These are phyloP conservation scores for Zancudomyces culisetae DNA, from an alignment of 371 early-diverging fungal genomes.

Conservation along the genomic window DNA sequence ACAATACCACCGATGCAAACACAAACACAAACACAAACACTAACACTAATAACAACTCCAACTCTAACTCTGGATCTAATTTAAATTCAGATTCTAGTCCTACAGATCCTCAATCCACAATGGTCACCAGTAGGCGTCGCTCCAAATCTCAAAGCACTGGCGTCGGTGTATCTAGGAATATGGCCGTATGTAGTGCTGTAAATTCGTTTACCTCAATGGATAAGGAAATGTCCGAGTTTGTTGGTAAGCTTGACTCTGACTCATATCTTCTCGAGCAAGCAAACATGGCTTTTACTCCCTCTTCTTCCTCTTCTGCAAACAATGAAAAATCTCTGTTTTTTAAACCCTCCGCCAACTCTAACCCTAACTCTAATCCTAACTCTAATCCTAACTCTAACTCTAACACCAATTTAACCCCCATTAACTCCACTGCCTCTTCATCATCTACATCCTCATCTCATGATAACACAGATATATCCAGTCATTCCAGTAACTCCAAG, in stretches of 20 bases:
- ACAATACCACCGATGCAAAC: too few relatives aligned
- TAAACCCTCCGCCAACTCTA: background rate
- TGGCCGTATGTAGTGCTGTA: slow-evolving; percentile 20
- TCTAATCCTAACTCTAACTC: background rate
- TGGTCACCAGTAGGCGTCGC: slow-evolving; percentile 6
- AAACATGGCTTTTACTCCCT: too few relatives aligned
- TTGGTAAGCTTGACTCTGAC: slow-evolving; percentile 9
- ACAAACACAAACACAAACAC: background rate
- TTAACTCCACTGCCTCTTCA: background rate
- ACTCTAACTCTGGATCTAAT: background rate
- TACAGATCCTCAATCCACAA: background rate
- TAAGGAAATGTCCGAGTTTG: slow-evolving; percentile 22
- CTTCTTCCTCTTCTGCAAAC: too few relatives aligned
- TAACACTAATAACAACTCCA: background rate
- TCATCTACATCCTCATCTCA: background rate
- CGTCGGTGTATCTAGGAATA: slow-evolving; percentile 22
- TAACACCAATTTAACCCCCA: background rate
- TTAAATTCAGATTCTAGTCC: background rate
- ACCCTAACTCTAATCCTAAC: background rate
- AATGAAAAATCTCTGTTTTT: too few relatives aligned
- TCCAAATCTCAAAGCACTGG: slow-evolving; percentile 25
- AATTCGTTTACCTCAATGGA: too few relatives aligned
- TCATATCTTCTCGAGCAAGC: background rate
- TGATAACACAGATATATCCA: background rate
- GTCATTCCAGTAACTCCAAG: background rate